phyloP scores from a whole-genome alignment of 179 eudicot genomes.

The Dionaea muscipula region DNA sequence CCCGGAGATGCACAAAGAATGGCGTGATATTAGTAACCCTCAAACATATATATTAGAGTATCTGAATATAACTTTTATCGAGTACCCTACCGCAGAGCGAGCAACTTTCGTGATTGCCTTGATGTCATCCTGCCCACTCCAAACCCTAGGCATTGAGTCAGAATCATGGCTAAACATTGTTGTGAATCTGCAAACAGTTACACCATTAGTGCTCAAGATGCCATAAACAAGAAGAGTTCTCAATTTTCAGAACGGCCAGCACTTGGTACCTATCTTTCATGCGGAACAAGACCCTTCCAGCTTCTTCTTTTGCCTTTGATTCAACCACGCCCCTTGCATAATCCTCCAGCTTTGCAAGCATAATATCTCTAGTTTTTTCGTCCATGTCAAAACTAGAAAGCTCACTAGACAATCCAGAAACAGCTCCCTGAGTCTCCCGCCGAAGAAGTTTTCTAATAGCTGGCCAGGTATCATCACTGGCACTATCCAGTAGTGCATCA shows the following conservation, averaged over 20 bases:
- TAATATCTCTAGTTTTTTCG: constrained; percentile 40
- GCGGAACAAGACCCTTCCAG: constrained; percentile 67
- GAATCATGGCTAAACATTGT: constrained; percentile 72
- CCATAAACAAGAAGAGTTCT: background rate
- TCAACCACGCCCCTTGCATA: constrained; percentile 76
- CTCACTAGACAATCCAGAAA: constrained; percentile 51
- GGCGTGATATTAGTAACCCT: background rate
- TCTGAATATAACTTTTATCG: background rate
- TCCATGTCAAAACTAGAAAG: constrained; percentile 84
- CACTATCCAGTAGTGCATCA: constrained; percentile 87
- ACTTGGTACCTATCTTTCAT: constrained; percentile 77
- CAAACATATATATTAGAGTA: too few relatives aligned
- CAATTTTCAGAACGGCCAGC: background rate
- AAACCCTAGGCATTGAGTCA: constrained; percentile 91
- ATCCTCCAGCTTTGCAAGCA: constrained; percentile 48
- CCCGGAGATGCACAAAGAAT: background rate
- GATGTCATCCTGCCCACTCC: constrained; percentile 84
- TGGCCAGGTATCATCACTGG: constrained; percentile 84
- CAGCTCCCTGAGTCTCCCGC: constrained; percentile 65
- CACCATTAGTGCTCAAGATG: background rate
- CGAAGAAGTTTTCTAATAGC: constrained; percentile 67
- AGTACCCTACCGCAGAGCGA: constrained; percentile 60
- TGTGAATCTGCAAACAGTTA: constrained; percentile 38
- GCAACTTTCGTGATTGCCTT: constrained; percentile 26
- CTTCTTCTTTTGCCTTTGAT: constrained; percentile 82